Evolutionary conservation across 2,329 filamentous ascomycete species (phyloP).

Genomic region (Ramichloridium luteum): DNA sequence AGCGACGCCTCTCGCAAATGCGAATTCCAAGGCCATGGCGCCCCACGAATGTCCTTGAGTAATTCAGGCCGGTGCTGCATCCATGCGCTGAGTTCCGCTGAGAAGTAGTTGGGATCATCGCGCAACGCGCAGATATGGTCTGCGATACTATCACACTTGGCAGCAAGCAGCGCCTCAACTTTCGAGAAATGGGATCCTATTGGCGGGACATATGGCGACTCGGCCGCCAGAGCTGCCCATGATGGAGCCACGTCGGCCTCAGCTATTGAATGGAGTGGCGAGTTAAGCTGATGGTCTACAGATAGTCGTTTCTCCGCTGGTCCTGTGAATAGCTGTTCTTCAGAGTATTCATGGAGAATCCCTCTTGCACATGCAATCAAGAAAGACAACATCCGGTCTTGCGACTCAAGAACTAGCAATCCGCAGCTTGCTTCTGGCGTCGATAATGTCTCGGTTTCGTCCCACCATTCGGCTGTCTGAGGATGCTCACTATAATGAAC

Average conservation of each 20-base stretch:
- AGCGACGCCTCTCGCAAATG: background rate
- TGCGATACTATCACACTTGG: constrained; percentile 3
- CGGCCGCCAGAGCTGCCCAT: constrained; percentile 3
- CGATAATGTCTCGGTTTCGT: background rate
- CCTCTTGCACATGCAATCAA: constrained; percentile 4
- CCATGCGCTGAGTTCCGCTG: background rate
- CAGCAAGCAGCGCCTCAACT: constrained; percentile 6
- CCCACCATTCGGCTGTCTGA: constrained; percentile 4
- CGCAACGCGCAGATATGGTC: constrained; percentile 8
- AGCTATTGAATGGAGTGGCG: background rate
- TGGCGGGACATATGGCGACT: constrained; percentile 5
- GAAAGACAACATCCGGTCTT: constrained; percentile 4
- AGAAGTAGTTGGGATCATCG: constrained; percentile 8
- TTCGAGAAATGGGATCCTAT: constrained; percentile 2
- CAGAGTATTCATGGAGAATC: constrained; percentile 6
- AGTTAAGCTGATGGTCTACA: too few relatives aligned
- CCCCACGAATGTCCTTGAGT: background rate
- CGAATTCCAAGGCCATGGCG: background rate
- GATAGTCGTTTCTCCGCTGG: too few relatives aligned
- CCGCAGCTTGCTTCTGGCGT: constrained; percentile 4
- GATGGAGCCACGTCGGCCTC: background rate
- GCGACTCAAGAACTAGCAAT: constrained; percentile 6
- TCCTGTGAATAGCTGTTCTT: background rate
- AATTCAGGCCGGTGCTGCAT: background rate
- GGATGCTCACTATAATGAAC: constrained; percentile 4